A percentile compares a stretch with the other conserved stretches of the same genome.
These are phyloP conservation scores for Pinus taeda DNA, from an alignment of 75 land plant genomes.

Conservation along the genomic window DNA sequence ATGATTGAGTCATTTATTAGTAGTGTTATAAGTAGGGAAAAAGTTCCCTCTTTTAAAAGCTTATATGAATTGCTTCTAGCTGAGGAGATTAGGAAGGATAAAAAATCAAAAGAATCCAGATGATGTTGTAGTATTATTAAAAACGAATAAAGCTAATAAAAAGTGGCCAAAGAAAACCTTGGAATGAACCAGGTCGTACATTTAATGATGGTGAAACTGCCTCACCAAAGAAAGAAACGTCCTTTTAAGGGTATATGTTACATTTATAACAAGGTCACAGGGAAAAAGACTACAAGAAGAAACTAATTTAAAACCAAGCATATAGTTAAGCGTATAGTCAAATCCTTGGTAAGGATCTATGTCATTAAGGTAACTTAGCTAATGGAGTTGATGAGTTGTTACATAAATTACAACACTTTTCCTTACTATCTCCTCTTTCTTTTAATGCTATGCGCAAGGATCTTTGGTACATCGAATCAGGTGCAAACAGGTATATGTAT, in stretches of 20 bases:
- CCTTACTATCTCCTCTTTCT: neutral
- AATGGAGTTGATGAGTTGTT: neutral
- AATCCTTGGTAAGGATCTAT: neutral
- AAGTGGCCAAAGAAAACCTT: too few species aligned
- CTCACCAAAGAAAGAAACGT: neutral
- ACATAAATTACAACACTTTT: neutral
- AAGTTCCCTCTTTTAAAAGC: too few species aligned
- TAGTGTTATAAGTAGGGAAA: too few species aligned
- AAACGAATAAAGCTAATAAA: too few species aligned
- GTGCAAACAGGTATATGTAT: neutral
- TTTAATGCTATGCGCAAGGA: neutral
- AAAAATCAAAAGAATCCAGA: too few species aligned
- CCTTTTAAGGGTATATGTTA: neutral
- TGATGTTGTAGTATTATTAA: too few species aligned
- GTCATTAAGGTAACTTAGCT: neutral
- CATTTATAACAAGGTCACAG: neutral
- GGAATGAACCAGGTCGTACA: too few species aligned
- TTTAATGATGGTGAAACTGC: neutral
- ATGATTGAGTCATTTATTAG: too few species aligned
- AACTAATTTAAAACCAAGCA: too few species aligned
- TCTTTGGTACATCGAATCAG: neutral
- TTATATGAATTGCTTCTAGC: too few species aligned
- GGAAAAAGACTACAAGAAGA: neutral
- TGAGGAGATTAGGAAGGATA: too few species aligned
- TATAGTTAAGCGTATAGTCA: neutral